Base-by-base conservation (phyloP, 148 eudicot genomes). In the Suaeda aralocaspica region DNA sequence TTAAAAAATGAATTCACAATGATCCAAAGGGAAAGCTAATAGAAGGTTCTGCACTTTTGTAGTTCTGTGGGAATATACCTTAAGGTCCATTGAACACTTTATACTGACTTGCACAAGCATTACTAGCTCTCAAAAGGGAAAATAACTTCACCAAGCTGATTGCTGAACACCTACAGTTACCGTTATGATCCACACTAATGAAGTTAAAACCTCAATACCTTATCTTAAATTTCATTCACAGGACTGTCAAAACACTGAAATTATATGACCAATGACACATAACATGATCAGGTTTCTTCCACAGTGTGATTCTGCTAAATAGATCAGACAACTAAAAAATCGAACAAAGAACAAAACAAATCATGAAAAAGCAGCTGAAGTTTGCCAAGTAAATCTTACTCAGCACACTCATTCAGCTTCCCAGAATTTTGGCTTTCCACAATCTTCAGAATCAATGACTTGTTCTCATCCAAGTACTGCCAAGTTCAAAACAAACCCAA, bases 391-490 rank as follows among this genome's bases (percentile, higher is more conserved):
- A 10, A 44, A n/a, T 73, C 94, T 87, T 85, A 94, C 98, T 94
- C 98, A 55, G 98, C 98, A 84, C 98, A 94, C 72, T 94, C 97
- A 70, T 82, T 89, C 34, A 91, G 78, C 81, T 86, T 94, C 73
- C 98, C 98, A 0, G 91, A 85, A 78, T 91, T 94, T 56, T 91
- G 98, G 82, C 96, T 94, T 82, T 94, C 97, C 71, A 94, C 98
- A 79, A 94, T 94, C 90, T 87, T 94, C 77, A 94, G 83, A 73
- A 94, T 94, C 78, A 94, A 84, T 5, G 98, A 87, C 81, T 94
- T 94, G 91, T 94, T 94, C 81, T 94, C 98, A 79, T 94, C 98
- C 80, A 94, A 79, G 80, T 88, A 93, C 98, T 90, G 88, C 81
- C 68, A 76, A 60, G 31, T 29, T 59, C 25, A 65, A 33, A 45